phyloP scores from a whole-genome alignment of 2,329 filamentous ascomycete genomes.

The Colletotrichum shisoi region DNA sequence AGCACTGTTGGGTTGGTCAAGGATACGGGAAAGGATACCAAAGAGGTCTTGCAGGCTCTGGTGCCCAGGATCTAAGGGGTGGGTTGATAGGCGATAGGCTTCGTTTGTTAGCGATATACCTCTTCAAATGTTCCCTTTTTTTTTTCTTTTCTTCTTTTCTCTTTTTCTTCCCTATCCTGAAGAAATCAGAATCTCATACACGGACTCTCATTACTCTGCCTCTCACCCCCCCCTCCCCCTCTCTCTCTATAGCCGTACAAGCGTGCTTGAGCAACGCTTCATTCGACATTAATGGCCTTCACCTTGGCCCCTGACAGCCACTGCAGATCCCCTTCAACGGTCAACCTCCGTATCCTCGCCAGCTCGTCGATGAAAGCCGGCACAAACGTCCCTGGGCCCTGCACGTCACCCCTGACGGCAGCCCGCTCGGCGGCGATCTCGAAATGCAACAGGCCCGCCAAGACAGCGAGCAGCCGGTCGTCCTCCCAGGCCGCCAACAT shows the following conservation, averaged over 20 bases:
- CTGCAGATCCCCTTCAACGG: constrained; percentile 54
- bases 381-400: constrained; percentile 85
- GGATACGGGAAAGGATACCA: constrained; percentile 75
- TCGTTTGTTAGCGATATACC: background rate
- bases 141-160: background rate
- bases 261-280: background rate
- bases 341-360: constrained; percentile 59
- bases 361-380: constrained; percentile 82
- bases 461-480: constrained; percentile 74
- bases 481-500: constrained; percentile 69
- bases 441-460: constrained; percentile 79
- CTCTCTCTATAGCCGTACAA: background rate
- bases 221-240: background rate
- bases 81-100: too few relatives aligned
- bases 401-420: constrained; percentile 70
- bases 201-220: background rate
- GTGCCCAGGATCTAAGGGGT: constrained; percentile 64
- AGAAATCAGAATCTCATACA: too few relatives aligned
- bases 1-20: constrained; percentile 79
- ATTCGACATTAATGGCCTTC: constrained; percentile 48
- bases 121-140: background rate
- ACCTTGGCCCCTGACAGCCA: constrained; percentile 65
- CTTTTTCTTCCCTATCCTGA: too few relatives aligned
- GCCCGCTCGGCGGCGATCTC: constrained; percentile 76
- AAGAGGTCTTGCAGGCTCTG: constrained; percentile 70